Evolutionary conservation across 306 rosid species (phyloP), one percentile per base, ranked within the genome.

Genomic region (Dalbergia cochinchinensis): DNA sequence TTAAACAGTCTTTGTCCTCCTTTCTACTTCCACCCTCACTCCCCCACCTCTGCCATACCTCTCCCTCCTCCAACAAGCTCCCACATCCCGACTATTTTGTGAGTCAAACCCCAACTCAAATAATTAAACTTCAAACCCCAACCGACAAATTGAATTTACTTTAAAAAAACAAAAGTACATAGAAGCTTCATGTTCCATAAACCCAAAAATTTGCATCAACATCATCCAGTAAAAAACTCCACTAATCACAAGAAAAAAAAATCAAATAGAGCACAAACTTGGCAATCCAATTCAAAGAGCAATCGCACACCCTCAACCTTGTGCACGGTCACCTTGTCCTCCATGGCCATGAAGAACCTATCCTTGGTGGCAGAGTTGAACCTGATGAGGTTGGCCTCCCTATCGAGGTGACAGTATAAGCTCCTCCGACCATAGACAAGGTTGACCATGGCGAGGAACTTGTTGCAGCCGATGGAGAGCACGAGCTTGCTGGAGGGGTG

Each of bases 401-500:
- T 86, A 5, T 84, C 97, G 63, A 92, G 62, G 63, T 91, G 82
- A 54, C 94, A 85, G 67, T 71, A 92, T 37, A 90, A 94, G 85
- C 94, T 94, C 84, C 97, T 85, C 73, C 87, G 81, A 1, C 97
- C 99, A 3, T 97, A 79, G 45, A 90, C 89, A 76, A 94, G 86
- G 73, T n/a, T n/a, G n/a, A n/a, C n/a, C n/a, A n/a, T n/a, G n/a
- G n/a, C n/a, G n/a, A n/a, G n/a, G n/a, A n/a, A n/a, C n/a, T 94
- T 92, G n/a, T 94, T 97, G 12, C 76, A 79, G 6, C 91, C 90
- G 4, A 94, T 97, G 2, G 97, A 89, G 72, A 94, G 69, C 0
- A 97, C 97, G 19, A 90, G 67, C 86, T 84, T 84, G 26, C 99
- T 97, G 0, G 99, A 91, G 0, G 94, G 94, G 47, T 94, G 99